Conservation (phyloP, 805 yeast genomes). For the Candida ascalaphidarum region DNA sequence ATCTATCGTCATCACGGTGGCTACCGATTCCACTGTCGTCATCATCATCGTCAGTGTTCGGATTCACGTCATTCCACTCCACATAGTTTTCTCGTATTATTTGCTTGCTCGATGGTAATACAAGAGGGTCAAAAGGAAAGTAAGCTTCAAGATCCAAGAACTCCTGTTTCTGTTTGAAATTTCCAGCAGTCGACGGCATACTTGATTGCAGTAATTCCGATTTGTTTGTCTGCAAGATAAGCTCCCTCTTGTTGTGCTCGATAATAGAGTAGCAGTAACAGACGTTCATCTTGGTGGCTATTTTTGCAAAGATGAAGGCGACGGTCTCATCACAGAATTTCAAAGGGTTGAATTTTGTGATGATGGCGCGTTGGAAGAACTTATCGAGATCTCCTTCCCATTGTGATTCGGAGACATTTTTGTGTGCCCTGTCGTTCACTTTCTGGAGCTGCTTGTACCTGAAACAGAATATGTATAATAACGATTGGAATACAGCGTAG, state of each 20-base stretch:
- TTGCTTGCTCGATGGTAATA: slow-evolving; percentile 52
- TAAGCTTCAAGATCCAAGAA: slow-evolving; percentile 88
- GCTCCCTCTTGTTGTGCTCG: slow-evolving; percentile 76
- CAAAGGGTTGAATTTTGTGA: slow-evolving; percentile 87
- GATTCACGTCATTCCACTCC: slow-evolving; percentile 60
- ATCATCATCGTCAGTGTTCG: slow-evolving; percentile 53
- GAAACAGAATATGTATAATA: slow-evolving; percentile 87
- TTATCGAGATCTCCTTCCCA: slow-evolving; percentile 83
- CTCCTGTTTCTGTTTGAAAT: slow-evolving; percentile 62
- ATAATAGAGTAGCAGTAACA: slow-evolving; percentile 92
- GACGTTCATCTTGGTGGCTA: slow-evolving; percentile 81
- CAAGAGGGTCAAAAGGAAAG: slow-evolving; percentile 92
- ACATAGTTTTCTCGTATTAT: slow-evolving; percentile 47
- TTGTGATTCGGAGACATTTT: slow-evolving; percentile 21
- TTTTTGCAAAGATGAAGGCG: slow-evolving; percentile 85
- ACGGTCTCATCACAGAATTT: slow-evolving; percentile 92
- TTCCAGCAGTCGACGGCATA: slow-evolving; percentile 24
- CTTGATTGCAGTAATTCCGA: too few relatives aligned
- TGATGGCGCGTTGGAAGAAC: slow-evolving; percentile 76
- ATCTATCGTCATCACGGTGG: slow-evolving; percentile 17
- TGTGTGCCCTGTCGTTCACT: slow-evolving; percentile 6
- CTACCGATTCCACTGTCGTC: slow-evolving; percentile 31
- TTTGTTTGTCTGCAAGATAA: slow-evolving; percentile 41
- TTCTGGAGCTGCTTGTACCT: slow-evolving; percentile 55
- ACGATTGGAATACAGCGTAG: slow-evolving; percentile 85